A percentile compares a stretch with the other conserved stretches of the same genome.
Evolutionary conservation across 345 rosid species (phyloP).

Genomic region (Linum usitatissimum): DNA sequence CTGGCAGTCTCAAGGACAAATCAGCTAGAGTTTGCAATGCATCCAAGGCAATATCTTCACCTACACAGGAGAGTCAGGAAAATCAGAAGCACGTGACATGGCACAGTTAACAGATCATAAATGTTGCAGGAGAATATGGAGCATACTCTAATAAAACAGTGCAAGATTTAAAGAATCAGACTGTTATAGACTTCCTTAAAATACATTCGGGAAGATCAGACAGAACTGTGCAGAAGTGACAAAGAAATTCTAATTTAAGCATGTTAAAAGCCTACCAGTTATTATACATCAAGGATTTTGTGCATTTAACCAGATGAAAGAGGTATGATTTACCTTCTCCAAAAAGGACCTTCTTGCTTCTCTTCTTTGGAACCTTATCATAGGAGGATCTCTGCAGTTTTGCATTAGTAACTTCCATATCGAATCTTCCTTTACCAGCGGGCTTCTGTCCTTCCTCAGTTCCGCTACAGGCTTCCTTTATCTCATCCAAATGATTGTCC

Average conservation of each 20-base stretch:
- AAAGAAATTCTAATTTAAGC: no score
- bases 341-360: conserved; percentile 2
- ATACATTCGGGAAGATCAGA: background rate
- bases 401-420: conserved; percentile 3
- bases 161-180: background rate
- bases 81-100: background rate
- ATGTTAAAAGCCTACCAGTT: background rate
- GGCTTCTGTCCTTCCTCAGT: conserved; percentile 59
- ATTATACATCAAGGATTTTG: background rate
- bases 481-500: conserved; percentile 49
- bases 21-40: background rate
- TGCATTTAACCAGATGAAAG: background rate
- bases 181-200: background rate
- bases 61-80: background rate
- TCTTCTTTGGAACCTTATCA: conserved; percentile 1
- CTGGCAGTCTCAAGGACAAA: background rate
- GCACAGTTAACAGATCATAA: background rate
- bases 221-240: background rate
- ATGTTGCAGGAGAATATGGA: background rate
- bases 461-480: conserved; percentile 76
- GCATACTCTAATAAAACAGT: background rate
- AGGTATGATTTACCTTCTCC: background rate
- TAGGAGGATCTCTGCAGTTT: background rate
- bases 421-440: conserved; percentile 34
- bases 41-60: conserved; percentile 1